These are phyloP conservation scores for Naegleria gruberi DNA, from an alignment of 208 protist genomes.

Conservation along the genomic window DNA sequence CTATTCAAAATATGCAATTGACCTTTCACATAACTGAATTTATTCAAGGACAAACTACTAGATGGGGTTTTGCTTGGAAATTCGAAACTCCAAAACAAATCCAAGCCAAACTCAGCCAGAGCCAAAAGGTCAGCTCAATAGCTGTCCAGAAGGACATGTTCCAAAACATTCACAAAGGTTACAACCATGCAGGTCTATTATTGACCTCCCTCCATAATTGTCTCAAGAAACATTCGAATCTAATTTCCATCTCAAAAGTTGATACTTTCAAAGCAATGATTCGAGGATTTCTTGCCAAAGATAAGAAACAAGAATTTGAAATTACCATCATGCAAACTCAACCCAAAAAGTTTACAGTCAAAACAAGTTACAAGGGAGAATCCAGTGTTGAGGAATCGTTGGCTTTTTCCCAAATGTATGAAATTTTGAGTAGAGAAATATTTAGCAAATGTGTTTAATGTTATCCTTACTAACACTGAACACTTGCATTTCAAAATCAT, in stretches of 20 bases:
- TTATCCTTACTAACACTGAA: no score
- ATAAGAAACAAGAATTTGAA: not conserved
- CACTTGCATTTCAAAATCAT: no score
- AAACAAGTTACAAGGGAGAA: not conserved
- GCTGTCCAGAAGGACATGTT: not conserved
- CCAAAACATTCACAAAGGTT: not conserved
- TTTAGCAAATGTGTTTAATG: no score
- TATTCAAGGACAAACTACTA: not conserved
- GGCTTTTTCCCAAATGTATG: no score
- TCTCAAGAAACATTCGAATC: not conserved
- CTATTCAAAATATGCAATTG: not conserved
- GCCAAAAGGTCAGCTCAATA: not conserved
- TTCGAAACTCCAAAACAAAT: not conserved
- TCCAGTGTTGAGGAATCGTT: not conserved
- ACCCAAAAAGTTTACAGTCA: not conserved
- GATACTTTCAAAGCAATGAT: not conserved
- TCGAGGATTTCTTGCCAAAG: not conserved
- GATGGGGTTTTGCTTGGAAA: conserved; percentile 20
- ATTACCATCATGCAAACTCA: conserved; percentile 5
- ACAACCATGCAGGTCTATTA: not conserved
- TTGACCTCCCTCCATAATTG: not conserved
- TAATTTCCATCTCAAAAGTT: not conserved
- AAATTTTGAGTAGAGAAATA: no score
- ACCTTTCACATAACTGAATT: not conserved
- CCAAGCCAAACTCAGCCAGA: not conserved